phyloP scores from a whole-genome alignment of 2,329 filamentous ascomycete species.

The Laburnicola sp. region DNA sequence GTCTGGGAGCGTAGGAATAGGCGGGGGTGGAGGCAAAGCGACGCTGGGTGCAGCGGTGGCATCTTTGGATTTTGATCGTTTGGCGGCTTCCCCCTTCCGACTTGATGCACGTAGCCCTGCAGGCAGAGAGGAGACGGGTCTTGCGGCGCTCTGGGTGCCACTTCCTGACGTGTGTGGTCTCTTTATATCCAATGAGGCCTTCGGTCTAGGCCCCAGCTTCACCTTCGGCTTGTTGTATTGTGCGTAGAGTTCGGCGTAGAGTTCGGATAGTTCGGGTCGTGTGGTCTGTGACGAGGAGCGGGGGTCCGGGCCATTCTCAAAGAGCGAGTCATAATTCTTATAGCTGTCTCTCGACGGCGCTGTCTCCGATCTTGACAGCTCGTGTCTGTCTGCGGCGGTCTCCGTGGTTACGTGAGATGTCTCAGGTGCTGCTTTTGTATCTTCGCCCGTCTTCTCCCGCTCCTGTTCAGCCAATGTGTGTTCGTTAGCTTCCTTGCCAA shows the following conservation, averaged over 20 bases:
- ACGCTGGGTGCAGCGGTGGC: constrained; percentile 33
- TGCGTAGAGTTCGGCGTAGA: constrained; percentile 53
- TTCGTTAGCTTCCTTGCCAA: constrained; percentile 4
- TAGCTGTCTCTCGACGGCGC: constrained; percentile 28
- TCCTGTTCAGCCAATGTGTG: constrained; percentile 6
- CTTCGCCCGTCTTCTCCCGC: constrained; percentile 17
- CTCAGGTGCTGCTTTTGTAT: constrained; percentile 14
- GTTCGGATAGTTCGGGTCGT: constrained; percentile 45
- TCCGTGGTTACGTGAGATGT: constrained; percentile 30
- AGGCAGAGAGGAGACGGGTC: constrained; percentile 78
- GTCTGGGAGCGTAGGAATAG: constrained; percentile 41
- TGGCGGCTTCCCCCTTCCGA: constrained; percentile 34
- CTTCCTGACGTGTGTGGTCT: constrained; percentile 63
- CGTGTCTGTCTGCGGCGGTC: constrained; percentile 20
- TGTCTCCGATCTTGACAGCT: not conserved
- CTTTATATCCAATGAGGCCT: constrained; percentile 72
- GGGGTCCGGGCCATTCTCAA: constrained; percentile 47
- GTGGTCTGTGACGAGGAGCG: constrained; percentile 49
- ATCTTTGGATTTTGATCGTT: constrained; percentile 43
- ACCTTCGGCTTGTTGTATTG: constrained; percentile 74
- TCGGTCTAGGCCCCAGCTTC: constrained; percentile 83
- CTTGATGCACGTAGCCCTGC: constrained; percentile 67
- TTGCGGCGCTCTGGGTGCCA: constrained; percentile 50
- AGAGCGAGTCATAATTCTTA: constrained; percentile 40
- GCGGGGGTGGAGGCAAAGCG: constrained; percentile 37